Evolutionary conservation across 805 yeast genomes (phyloP), one percentile per base, ranked within the genome.

Genomic region (Kodamaea fukazawae): DNA sequence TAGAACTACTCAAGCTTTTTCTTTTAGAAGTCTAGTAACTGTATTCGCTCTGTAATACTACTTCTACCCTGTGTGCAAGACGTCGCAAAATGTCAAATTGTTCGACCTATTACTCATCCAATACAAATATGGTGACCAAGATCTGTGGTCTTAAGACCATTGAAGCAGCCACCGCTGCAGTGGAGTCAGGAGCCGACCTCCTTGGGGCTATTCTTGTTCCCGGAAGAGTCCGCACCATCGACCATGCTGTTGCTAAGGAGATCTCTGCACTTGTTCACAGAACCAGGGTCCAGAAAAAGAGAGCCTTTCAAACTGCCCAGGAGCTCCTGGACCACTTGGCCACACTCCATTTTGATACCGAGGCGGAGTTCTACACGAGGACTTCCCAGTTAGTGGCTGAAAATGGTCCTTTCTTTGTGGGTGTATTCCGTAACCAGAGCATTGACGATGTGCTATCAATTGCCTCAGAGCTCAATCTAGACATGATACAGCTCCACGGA

Each of bases 131-230:
- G 43, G 29, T 86, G n/a, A 84, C 85, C 4, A 91, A 91, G 55
- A 79, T 91, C 3, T 91, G 99, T 58, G 99, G 99, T 0, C 57
- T 91, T 15, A 76, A 76, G 48, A 70, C 83, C 2, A 56, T 61
- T 0, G 83, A 80, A 33, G 86, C 86, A 0, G 97, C 96, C 0
- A 45, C 61, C n/a, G 54, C 51, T 4, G 96, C 96, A 0, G 62
- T 89, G 0, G 76, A 74, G 0, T 46, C 68, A 5, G 95, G 95
- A 0, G 90, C 97, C 0, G 77, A 84, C 47, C 58, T 87, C 29
- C 52, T 91, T 2, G 99, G 99, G 1, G 78, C 86, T 49, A 93
- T 93, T 20, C 59, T 93, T 56, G 98, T 89, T 2, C 98, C 97
- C 0, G 75, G 75, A 15, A 67, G 96, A 41, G 74, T 76, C 28